Evolutionary conservation across 2,329 filamentous ascomycete species (phyloP), one percentile per base, ranked within the genome.

Genomic region (Ceratocystis lukuohia): DNA sequence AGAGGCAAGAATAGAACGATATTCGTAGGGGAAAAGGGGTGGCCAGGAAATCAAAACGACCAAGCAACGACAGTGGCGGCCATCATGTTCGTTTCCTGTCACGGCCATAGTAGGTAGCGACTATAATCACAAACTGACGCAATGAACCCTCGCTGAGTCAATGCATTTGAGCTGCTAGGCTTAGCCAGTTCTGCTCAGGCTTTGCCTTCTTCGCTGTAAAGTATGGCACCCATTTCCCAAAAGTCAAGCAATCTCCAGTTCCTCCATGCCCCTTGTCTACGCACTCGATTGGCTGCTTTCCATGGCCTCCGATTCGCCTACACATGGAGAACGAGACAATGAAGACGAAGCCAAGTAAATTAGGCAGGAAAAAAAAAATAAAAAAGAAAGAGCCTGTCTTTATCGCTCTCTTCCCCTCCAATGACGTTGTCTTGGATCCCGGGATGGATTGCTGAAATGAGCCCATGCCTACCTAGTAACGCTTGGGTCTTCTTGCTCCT

Each of bases 351-450:
- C 8, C 10, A 41, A 41, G 10, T 41, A 3, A 41, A 12, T 12
- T 41, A 12, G 37, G 37, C 37, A 41, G 10, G 33, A n/a, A 41
- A 41, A 1, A 37, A 8, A 33, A 1, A 33, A 46, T n/a, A 48
- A 20, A n/a, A n/a, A 3, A 48, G 15, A 48, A 6, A 20, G n/a
- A 5, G 5, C 45, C 45, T 41, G 8, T 41, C 37, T 41, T 12
- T 41, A 12, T 41, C 37, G 37, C 37, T 41, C 37, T 41, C 37
- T 41, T 41, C 37, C 37, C 37, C 37, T 41, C 37, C 37, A 41
- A 56, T 56, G 50, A 56, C 22, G 50, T 15, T 28, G 50, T 56
- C 50, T 56, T 22, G 50, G 50, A 56, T 56, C 50, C 50, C 50
- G 50, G 50, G n/a, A 56, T 56, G 50, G 50, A 56, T 56, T 41